phyloP scores from a whole-genome alignment of 768 basidiomycete species.

The Auricularia heimuer region DNA sequence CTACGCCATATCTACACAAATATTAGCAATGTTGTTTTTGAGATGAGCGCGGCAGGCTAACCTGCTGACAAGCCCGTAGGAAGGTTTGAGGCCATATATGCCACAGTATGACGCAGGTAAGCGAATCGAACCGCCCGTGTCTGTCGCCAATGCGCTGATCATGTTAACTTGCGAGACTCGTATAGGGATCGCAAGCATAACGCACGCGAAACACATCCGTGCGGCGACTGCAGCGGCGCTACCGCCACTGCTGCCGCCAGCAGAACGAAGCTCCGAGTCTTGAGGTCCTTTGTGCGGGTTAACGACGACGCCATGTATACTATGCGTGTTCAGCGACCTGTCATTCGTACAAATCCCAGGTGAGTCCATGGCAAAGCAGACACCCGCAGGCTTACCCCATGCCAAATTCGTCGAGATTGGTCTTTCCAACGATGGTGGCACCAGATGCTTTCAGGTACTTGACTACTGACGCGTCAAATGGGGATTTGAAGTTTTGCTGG shows the following conservation, averaged over 20 bases:
- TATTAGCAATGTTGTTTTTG: background rate
- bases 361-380: background rate
- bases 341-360: background rate
- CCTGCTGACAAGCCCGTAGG: slow-evolving; percentile 87
- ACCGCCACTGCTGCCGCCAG: slow-evolving; percentile 92
- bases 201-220: slow-evolving; percentile 76
- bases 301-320: slow-evolving; percentile 63
- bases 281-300: slow-evolving; percentile 45
- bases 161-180: background rate
- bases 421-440: slow-evolving; percentile 73
- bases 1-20: slow-evolving; percentile 65
- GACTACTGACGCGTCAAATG: slow-evolving; percentile 84
- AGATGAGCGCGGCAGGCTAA: slow-evolving; percentile 21
- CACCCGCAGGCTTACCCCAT: slow-evolving; percentile 66
- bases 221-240: slow-evolving; percentile 89
- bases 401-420: slow-evolving; percentile 96
- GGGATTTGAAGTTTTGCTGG: slow-evolving; percentile 52
- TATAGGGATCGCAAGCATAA: slow-evolving; percentile 9
- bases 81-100: slow-evolving; percentile 86
- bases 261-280: slow-evolving; percentile 41
- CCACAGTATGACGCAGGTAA: slow-evolving; percentile 93
- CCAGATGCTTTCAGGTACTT: slow-evolving; percentile 47
- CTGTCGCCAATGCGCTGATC: slow-evolving; percentile 77
- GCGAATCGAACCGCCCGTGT: slow-evolving; percentile 91
- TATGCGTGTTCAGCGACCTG: slow-evolving; percentile 71